Conservation (phyloP, 345 rosid genomes). For the Eutrema yunnanense region DNA sequence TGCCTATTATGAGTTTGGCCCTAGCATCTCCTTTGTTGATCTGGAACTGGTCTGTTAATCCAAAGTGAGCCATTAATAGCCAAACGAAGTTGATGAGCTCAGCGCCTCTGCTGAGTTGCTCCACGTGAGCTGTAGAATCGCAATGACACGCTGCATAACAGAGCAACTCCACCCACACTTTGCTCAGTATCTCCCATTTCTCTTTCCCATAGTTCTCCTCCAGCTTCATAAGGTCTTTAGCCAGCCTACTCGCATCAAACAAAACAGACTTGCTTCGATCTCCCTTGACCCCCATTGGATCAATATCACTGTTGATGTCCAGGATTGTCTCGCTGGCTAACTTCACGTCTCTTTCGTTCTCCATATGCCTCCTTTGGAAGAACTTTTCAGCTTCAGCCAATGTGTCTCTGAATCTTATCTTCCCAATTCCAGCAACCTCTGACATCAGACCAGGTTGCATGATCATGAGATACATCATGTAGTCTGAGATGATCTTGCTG, state of each 20-base stretch:
- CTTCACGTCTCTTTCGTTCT: neutral
- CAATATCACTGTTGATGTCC: conserved; percentile 23
- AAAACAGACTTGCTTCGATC: conserved; percentile 58
- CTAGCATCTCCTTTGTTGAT: conserved; percentile 49
- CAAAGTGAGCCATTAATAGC: conserved; percentile 76
- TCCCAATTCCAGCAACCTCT: conserved; percentile 47
- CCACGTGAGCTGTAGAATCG: conserved; percentile 47
- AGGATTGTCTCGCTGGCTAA: conserved; percentile 22
- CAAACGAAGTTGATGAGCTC: conserved; percentile 59
- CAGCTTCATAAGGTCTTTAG: conserved; percentile 34
- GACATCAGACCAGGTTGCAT: conserved; percentile 49
- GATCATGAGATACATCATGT: conserved; percentile 54
- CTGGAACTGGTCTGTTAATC: conserved; percentile 51
- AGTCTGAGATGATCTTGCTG: conserved; percentile 49
- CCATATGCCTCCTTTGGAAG: conserved; percentile 28
- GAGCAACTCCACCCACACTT: conserved; percentile 60
- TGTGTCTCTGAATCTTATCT: conserved; percentile 48
- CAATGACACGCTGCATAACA: conserved; percentile 57
- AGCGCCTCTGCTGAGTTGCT: conserved; percentile 57
- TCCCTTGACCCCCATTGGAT: conserved; percentile 44
- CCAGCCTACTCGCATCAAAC: conserved; percentile 55
- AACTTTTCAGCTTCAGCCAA: conserved; percentile 42
- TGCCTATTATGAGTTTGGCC: conserved; percentile 47
- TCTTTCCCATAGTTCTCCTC: neutral
- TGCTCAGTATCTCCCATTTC: conserved; percentile 51